phyloP scores from a whole-genome alignment of 192 early-diverging fungal genomes.

The Gamsiella multidivaricata region DNA sequence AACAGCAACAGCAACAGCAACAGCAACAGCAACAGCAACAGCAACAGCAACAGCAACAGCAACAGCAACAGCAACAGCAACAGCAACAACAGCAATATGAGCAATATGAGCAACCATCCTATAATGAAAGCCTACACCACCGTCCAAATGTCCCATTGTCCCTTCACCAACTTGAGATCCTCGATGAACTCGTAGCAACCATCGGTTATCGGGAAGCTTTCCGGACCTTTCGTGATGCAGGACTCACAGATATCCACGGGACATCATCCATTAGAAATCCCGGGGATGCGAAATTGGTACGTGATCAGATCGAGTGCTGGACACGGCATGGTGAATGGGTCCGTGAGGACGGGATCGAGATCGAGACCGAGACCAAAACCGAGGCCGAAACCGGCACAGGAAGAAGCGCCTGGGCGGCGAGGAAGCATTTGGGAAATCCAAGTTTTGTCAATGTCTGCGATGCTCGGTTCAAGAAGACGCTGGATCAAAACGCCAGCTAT shows the following conservation, averaged over 20 bases:
- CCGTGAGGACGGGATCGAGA: constrained; percentile 6
- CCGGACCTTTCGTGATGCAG: constrained; percentile 8
- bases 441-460: constrained; percentile 19
- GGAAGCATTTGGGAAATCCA: constrained; percentile 14
- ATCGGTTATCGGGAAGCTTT: constrained; percentile 12
- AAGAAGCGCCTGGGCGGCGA: neutral
- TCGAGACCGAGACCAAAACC: neutral
- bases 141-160: constrained; percentile 16
- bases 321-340: constrained; percentile 37
- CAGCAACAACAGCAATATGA: too few relatives aligned
- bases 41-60: too few relatives aligned
- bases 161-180: neutral
- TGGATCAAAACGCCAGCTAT: neutral
- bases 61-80: too few relatives aligned
- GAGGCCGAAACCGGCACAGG: too few relatives aligned
- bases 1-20: neutral
- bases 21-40: too few relatives aligned
- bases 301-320: constrained; percentile 46
- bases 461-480: constrained; percentile 9
- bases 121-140: too few relatives aligned
- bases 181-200: constrained; percentile 13
- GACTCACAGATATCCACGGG: constrained; percentile 10
- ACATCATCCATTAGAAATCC: neutral
- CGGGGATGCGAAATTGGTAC: constrained; percentile 8
- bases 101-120: too few relatives aligned